Percentiles rank a stretch among this genome's conserved stretches.
These are phyloP conservation scores for Phaffia rhodozyma DNA, from an alignment of 1,284 basidiomycete species.

Conservation along the genomic window DNA sequence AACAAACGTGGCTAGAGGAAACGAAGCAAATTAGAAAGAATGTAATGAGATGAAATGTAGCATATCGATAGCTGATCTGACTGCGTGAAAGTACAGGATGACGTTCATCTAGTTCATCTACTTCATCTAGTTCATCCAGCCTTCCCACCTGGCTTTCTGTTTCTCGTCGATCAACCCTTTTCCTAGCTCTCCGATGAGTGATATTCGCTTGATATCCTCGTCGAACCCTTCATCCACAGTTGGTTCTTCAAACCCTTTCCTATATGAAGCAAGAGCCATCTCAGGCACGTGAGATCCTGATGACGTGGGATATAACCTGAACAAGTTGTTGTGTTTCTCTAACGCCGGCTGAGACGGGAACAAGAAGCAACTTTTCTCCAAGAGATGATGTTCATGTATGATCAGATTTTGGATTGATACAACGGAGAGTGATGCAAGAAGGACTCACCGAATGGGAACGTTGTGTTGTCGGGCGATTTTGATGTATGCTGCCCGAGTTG, in stretches of 20 bases:
- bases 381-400: background rate
- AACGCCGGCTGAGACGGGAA: constrained; percentile 62
- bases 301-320: constrained; percentile 28
- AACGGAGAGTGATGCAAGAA: background rate
- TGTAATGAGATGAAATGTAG: too few species aligned
- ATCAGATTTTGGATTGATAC: background rate
- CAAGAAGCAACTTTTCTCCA: constrained; percentile 48
- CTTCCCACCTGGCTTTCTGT: constrained; percentile 57
- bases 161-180: constrained; percentile 49
- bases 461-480: constrained; percentile 48
- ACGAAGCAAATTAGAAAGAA: too few species aligned
- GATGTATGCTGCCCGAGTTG: constrained; percentile 57
- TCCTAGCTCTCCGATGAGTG: constrained; percentile 43
- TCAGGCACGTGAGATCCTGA: constrained; percentile 51
- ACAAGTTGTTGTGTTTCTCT: constrained; percentile 81
- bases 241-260: constrained; percentile 55
- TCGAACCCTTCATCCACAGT: constrained; percentile 52
- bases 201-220: constrained; percentile 56
- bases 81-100: background rate
- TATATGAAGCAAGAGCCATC: constrained; percentile 50
- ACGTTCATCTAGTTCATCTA: constrained; percentile 38
- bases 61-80: background rate
- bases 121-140: constrained; percentile 43
- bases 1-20: too few species aligned
- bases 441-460: constrained; percentile 47